These are phyloP conservation scores for Mycena olivaceomarginata DNA, from an alignment of 768 basidiomycete species.

Conservation along the genomic window DNA sequence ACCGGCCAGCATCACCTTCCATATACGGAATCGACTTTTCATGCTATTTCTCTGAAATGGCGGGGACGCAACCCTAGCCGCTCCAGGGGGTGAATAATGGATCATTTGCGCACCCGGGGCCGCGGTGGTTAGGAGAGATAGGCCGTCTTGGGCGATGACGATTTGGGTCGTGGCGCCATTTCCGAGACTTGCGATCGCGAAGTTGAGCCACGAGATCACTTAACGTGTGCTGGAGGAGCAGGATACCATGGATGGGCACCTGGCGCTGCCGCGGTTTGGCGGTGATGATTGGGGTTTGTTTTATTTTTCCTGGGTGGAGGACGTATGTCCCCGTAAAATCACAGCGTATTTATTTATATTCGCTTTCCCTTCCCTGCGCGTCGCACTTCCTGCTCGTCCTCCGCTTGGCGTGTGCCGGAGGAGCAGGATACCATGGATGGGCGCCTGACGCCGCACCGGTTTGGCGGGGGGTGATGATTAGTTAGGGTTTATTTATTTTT, in stretches of 20 bases:
- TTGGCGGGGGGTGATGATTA: too few relatives aligned
- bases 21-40: constrained; percentile 4
- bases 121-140: not conserved
- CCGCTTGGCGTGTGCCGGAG: too few relatives aligned
- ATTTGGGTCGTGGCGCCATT: not conserved
- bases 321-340: too few relatives aligned
- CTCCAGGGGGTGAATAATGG: not conserved
- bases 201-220: not conserved
- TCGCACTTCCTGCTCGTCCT: too few relatives aligned
- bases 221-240: not conserved
- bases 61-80: not conserved
- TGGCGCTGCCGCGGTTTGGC: too few relatives aligned
- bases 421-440: too few relatives aligned
- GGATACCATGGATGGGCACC: not conserved
- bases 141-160: not conserved
- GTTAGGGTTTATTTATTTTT: too few relatives aligned
- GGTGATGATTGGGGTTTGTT: not conserved
- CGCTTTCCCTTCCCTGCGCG: too few relatives aligned
- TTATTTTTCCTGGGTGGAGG: too few relatives aligned
- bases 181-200: constrained; percentile 1
- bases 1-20: constrained; percentile 2
- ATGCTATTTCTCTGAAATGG: not conserved
- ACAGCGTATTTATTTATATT: too few relatives aligned
- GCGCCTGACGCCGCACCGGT: too few relatives aligned
- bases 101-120: not conserved